phyloP scores from a whole-genome alignment of 352 stramenopile species.

The Phytophthora gonapodyides region DNA sequence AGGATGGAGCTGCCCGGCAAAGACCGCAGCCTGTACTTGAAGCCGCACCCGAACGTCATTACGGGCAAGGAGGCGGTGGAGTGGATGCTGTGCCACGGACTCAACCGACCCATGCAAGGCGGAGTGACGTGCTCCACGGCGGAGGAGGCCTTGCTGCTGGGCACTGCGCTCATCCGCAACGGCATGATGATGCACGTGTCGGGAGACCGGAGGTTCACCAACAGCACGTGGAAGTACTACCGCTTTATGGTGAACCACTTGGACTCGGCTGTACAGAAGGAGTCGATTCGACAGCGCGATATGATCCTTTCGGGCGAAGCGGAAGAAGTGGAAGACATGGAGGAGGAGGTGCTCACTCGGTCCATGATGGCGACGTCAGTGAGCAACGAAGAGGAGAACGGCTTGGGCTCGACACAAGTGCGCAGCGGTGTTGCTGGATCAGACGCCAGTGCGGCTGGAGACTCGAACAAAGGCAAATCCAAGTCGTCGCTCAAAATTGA shows the following conservation, averaged over 20 bases:
- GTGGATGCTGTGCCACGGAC: conserved; percentile 87
- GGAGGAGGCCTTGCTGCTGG: conserved; percentile 82
- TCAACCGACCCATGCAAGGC: conserved; percentile 85
- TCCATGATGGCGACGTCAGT: conserved; percentile 67
- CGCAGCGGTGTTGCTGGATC: conserved; percentile 22
- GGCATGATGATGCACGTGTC: conserved; percentile 77
- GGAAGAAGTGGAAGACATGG: conserved; percentile 76
- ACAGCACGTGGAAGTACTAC: conserved; percentile 90
- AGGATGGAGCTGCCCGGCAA: conserved; percentile 65
- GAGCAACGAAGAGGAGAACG: conserved; percentile 63
- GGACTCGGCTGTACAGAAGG: conserved; percentile 51
- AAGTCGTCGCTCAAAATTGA: conserved; percentile 84
- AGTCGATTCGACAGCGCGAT: conserved; percentile 56
- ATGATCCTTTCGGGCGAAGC: conserved; percentile 76
- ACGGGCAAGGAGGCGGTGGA: conserved; percentile 81
- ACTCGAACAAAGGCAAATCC: conserved; percentile 65
- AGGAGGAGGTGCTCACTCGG: conserved; percentile 60
- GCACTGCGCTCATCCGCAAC: conserved; percentile 68
- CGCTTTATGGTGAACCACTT: conserved; percentile 84
- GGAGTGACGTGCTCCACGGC: conserved; percentile 84
- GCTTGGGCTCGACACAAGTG: conserved; percentile 35
- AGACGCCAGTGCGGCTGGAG: conserved; percentile 16
- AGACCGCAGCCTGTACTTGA: conserved; percentile 86
- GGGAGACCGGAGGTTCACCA: conserved; percentile 71
- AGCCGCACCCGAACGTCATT: conserved; percentile 78